Percentiles rank a stretch among this genome's conserved stretches.
Evolutionary conservation across 1,284 basidiomycete species (phyloP).

Genomic region (Psilocybe mexicana): DNA sequence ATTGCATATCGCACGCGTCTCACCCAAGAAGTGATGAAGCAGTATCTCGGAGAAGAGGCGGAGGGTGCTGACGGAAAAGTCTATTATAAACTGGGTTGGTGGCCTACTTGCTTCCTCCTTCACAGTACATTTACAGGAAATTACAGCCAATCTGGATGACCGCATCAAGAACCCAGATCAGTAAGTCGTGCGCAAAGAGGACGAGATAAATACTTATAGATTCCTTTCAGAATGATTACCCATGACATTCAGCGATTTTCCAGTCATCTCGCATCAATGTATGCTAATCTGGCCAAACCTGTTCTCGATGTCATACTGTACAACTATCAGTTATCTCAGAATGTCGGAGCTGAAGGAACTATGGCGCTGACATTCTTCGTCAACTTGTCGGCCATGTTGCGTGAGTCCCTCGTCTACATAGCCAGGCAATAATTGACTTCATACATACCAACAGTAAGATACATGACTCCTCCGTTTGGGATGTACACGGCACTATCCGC

Average conservation of each 20-base stretch:
- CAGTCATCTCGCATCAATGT: constrained; percentile 89
- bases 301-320: constrained; percentile 92
- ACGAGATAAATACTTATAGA: constrained; percentile 8
- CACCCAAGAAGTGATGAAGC: constrained; percentile 80
- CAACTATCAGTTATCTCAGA: constrained; percentile 93
- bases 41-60: constrained; percentile 82
- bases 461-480: constrained; percentile 92
- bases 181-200: constrained; percentile 37
- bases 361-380: constrained; percentile 85
- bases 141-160: constrained; percentile 84
- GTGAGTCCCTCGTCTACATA: constrained; percentile 48
- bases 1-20: constrained; percentile 91
- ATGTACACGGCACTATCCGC: constrained; percentile 85
- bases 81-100: constrained; percentile 89
- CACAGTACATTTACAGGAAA: constrained; percentile 4
- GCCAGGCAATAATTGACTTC: neutral
- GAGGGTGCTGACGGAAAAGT: constrained; percentile 66
- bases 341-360: constrained; percentile 94
- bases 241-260: constrained; percentile 96
- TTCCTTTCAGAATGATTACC: constrained; percentile 76
- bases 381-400: constrained; percentile 75
- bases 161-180: constrained; percentile 97
- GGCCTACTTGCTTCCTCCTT: neutral
- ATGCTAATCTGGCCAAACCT: constrained; percentile 93
- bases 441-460: constrained; percentile 57